Conservation (phyloP, 176 grass and related monocot genomes). For the Aegilops speltoides region DNA sequence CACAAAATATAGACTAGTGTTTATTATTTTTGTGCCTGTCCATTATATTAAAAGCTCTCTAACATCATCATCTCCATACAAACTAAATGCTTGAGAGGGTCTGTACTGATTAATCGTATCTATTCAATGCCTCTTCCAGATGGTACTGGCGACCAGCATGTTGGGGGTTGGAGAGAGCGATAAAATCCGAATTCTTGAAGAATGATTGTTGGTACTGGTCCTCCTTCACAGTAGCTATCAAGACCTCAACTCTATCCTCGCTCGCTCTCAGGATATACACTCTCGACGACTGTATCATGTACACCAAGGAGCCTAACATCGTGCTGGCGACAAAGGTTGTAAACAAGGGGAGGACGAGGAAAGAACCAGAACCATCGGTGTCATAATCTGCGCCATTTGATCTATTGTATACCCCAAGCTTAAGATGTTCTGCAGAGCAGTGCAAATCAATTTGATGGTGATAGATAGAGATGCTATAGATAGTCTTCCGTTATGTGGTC, state of each 20-base stretch:
- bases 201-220: slow-evolving; percentile 95
- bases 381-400: slow-evolving; percentile 12
- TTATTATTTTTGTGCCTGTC: background rate
- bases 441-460: slow-evolving; percentile 18
- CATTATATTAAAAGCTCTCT: background rate
- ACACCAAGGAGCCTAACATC: slow-evolving; percentile 51
- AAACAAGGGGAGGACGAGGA: slow-evolving; percentile 49
- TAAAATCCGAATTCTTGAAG: slow-evolving; percentile 79
- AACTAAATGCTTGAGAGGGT: background rate
- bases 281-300: slow-evolving; percentile 80
- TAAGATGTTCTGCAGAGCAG: slow-evolving; percentile 30
- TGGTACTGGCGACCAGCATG: slow-evolving; percentile 69
- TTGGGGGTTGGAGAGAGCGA: slow-evolving; percentile 68
- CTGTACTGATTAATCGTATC: slow-evolving; percentile 20
- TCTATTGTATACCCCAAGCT: slow-evolving; percentile 25
- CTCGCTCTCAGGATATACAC: slow-evolving; percentile 77
- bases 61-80: background rate
- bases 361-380: slow-evolving; percentile 32
- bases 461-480: slow-evolving; percentile 37
- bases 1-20: background rate
- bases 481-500: slow-evolving; percentile 8
- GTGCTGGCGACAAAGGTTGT: slow-evolving; percentile 22
- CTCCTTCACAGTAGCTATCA: slow-evolving; percentile 75
- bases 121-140: slow-evolving; percentile 39
- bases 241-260: slow-evolving; percentile 72